Evolutionary conservation across 1,284 basidiomycete genomes (phyloP), one percentile per base, ranked within the genome.

Genomic region (Papiliotrema nemorosa): DNA sequence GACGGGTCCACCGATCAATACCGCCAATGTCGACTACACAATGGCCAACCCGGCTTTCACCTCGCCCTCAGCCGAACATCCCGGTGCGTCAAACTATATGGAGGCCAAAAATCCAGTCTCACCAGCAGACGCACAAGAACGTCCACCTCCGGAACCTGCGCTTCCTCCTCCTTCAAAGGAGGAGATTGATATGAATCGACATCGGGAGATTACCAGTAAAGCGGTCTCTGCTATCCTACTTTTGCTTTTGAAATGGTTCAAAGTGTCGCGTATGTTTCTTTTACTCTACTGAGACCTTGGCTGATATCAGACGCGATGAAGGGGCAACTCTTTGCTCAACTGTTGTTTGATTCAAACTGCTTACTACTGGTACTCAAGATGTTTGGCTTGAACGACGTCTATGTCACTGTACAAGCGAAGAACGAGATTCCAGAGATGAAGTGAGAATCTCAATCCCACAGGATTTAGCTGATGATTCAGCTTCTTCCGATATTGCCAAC

Each of bases 201-300:
- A 98, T 74, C 87, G 96, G 34, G 96, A 99, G 73, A 96, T 99
- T 63, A 94, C 90, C 0, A 91, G 90, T 5, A 98, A 99, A 75
- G 92, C 91, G 0, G 89, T 97, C 6, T 97, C 93, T 18, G 92
- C 93, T 1, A 96, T 98, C 57, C 73, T 99, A 16, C 77, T 98
- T 1, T 76, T 97, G 35, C 83, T 87, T 3, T 74, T 98, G 58
- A 97, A 97, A 70, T 99, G 96, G 96, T 97, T 97, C 81, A 98
- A 97, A 74, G 88, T 88, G 29, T 96, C 91, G 45, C 92, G 91
- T 93, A 60, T 72, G 87, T 80, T 1, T 6, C 4, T 26, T 4
- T 13, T 5, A 16, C 33, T 10, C 4, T 25, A 18, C 22, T 18
- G 16, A 40, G 22, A 16, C 24, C 29, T 18, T 22, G 53, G 37